These are phyloP conservation scores for Microcera coccophila DNA, from an alignment of 2,329 filamentous ascomycete genomes.

Conservation along the genomic window DNA sequence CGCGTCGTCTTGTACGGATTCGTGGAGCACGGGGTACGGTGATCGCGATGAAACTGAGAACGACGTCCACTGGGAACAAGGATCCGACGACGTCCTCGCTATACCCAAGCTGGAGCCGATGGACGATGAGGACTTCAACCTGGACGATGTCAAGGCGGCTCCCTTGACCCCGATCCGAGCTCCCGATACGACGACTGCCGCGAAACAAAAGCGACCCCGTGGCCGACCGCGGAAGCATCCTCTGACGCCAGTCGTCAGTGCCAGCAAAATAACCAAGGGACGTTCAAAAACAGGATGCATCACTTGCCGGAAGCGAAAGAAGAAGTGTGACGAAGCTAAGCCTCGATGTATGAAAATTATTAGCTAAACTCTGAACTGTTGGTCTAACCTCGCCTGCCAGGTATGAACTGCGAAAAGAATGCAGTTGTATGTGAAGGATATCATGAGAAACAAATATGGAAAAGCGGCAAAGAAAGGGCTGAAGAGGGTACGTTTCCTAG, in stretches of 20 bases:
- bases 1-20: slow-evolving; percentile 44
- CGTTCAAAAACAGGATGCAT: slow-evolving; percentile 66
- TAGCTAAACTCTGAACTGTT: too few species aligned
- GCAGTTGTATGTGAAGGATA: slow-evolving; percentile 89
- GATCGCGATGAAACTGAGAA: slow-evolving; percentile 38
- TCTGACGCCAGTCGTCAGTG: slow-evolving; percentile 51
- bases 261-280: slow-evolving; percentile 73
- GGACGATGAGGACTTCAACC: slow-evolving; percentile 54
- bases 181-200: slow-evolving; percentile 18
- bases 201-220: slow-evolving; percentile 61
- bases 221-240: slow-evolving; percentile 82
- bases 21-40: slow-evolving; percentile 42
- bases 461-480: slow-evolving; percentile 72
- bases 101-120: slow-evolving; percentile 55
- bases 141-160: slow-evolving; percentile 49
- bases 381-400: slow-evolving; percentile 41
- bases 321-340: slow-evolving; percentile 69
- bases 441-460: slow-evolving; percentile 81
- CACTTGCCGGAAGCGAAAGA: slow-evolving; percentile 65
- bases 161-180: slow-evolving; percentile 20
- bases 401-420: slow-evolving; percentile 89
- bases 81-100: slow-evolving; percentile 42
- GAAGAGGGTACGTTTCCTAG: slow-evolving; percentile 55
- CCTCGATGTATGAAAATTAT: slow-evolving; percentile 50
- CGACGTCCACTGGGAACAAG: slow-evolving; percentile 46